Evolutionary conservation across 495 filamentous ascomycete species (phyloP).

Genomic region (Penicillium pulvis): DNA sequence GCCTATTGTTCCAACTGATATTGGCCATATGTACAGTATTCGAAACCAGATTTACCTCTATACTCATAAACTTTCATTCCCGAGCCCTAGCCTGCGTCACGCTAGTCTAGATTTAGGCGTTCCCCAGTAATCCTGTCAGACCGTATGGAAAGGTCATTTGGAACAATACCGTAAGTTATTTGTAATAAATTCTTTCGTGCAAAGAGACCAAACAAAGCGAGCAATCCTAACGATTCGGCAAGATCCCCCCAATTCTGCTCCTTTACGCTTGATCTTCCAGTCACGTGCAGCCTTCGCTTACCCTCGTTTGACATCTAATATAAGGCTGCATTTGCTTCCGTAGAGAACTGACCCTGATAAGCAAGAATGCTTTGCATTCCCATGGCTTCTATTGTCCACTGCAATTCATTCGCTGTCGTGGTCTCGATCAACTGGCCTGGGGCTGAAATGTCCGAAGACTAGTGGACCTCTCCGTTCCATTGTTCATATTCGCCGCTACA

Average conservation of each 20-base stretch:
- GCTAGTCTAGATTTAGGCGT: no score
- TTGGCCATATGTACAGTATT: no score
- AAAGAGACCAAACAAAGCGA: conserved; percentile 7
- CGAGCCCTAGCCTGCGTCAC: no score
- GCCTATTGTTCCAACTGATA: no score
- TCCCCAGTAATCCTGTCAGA: no score
- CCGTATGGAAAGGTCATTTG: no score
- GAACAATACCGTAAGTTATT: no score
- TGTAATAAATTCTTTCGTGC: background rate
- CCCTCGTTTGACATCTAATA: conserved; percentile 15
- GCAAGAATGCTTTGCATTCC: background rate
- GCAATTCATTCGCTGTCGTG: background rate
- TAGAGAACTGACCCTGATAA: background rate
- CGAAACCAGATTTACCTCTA: no score
- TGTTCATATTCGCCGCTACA: no score
- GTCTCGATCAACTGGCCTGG: background rate
- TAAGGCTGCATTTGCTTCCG: conserved; percentile 9
- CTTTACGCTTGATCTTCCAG: conserved; percentile 2
- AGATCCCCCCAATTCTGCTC: conserved; percentile 4
- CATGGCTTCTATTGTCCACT: background rate
- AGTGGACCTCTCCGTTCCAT: no score
- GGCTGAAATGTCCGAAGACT: no score
- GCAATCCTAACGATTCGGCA: conserved; percentile 1
- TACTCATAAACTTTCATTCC: no score
- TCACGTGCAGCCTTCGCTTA: conserved; percentile 12